These are phyloP conservation scores for Blepharisma japonicum DNA, from an alignment of 73 alveolate species.

Conservation along the genomic window DNA sequence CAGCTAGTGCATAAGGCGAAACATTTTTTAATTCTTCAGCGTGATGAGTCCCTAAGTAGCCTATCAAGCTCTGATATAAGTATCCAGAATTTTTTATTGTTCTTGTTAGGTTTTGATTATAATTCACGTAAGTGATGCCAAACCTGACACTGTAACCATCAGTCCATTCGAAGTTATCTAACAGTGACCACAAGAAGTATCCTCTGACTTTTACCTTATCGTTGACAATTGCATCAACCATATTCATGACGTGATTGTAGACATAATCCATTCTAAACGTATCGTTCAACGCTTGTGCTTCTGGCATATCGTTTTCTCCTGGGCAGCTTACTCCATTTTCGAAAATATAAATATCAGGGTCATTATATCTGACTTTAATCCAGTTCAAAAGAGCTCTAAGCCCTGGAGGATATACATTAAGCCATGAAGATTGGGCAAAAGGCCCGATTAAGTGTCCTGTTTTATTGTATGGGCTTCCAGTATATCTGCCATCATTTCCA, in stretches of 20 bases:
- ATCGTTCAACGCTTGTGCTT: background rate
- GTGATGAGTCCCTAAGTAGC: background rate
- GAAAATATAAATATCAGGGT: constrained; percentile 29
- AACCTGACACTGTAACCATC: constrained; percentile 43
- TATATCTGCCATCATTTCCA: constrained; percentile 18
- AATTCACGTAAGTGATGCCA: constrained; percentile 40
- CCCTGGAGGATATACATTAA: constrained; percentile 42
- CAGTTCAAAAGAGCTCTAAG: constrained; percentile 37
- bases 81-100: constrained; percentile 8
- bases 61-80: background rate
- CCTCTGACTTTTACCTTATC: constrained; percentile 3
- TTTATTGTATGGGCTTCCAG: background rate
- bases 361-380: constrained; percentile 36
- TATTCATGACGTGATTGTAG: background rate
- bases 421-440: constrained; percentile 37
- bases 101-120: constrained; percentile 31
- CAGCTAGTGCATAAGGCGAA: too few relatives aligned
- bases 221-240: background rate
- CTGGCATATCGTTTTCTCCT: constrained; percentile 25
- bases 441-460: constrained; percentile 41
- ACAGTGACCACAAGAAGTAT: background rate
- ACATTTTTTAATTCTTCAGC: too few relatives aligned
- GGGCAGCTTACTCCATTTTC: constrained; percentile 54
- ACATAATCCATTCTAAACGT: background rate
- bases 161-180: constrained; percentile 46